phyloP scores from a whole-genome alignment of 148 eudicot species.

The Rhododendron kiyosumense region DNA sequence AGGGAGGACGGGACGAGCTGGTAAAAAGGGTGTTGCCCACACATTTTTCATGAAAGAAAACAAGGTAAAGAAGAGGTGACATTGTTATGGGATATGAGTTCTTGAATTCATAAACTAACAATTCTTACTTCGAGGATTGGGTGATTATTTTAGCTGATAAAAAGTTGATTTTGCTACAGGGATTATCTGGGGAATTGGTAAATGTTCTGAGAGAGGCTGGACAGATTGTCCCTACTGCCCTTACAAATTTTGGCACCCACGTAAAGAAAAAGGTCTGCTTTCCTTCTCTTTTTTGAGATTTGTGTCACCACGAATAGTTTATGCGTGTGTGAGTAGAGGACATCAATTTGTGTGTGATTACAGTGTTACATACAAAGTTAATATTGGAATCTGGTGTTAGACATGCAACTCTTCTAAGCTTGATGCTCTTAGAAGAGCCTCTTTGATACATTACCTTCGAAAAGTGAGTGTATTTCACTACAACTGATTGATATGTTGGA shows the following conservation, averaged over 20 bases:
- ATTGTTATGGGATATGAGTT: background rate
- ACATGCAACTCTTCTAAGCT: background rate
- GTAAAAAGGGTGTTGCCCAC: slow-evolving; percentile 99
- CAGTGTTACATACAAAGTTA: background rate
- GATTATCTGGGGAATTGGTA: slow-evolving; percentile 86
- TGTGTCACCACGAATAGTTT: background rate
- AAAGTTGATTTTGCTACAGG: slow-evolving; percentile 34
- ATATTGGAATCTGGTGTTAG: background rate
- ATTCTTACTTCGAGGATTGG: background rate
- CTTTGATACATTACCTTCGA: background rate
- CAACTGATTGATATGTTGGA: background rate
- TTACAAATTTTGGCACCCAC: slow-evolving; percentile 90
- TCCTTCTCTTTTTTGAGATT: background rate
- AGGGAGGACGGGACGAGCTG: slow-evolving; percentile 98
- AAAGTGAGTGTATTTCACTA: background rate
- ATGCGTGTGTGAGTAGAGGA: background rate
- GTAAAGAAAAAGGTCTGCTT: slow-evolving; percentile 87
- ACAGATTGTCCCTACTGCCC: slow-evolving; percentile 69
- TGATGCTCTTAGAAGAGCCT: background rate
- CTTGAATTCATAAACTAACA: background rate
- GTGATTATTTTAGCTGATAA: background rate
- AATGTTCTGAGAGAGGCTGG: slow-evolving; percentile 98
- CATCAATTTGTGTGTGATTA: background rate
- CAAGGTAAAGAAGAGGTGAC: slow-evolving; percentile 43
- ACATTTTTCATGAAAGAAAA: slow-evolving; percentile 92